A percentile compares a stretch with the other conserved stretches of the same genome.
phyloP scores from a whole-genome alignment of 1,284 basidiomycete species.

The Polyporus tsugae region DNA sequence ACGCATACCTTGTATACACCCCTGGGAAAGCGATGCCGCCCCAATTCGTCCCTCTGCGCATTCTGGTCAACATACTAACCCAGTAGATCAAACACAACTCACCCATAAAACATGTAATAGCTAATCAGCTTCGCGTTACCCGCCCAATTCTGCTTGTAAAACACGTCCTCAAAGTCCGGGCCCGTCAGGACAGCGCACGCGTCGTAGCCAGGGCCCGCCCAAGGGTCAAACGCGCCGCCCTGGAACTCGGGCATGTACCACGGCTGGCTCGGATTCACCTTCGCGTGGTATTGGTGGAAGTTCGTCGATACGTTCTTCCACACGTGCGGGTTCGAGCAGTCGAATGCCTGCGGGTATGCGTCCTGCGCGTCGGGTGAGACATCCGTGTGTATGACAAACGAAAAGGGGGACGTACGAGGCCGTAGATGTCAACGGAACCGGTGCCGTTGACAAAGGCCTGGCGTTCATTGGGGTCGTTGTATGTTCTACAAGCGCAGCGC shows the following conservation, averaged over 20 bases:
- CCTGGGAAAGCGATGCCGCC: conserved; percentile 74
- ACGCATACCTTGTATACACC: conserved; percentile 56
- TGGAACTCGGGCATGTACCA: conserved; percentile 67
- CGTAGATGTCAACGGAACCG: conserved; percentile 63
- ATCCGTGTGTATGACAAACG: no score
- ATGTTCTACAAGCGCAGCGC: conserved; percentile 48
- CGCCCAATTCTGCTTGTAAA: conserved; percentile 81
- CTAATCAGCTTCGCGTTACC: conserved; percentile 79
- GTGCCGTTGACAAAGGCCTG: conserved; percentile 76
- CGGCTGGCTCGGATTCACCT: conserved; percentile 66
- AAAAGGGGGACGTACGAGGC: conserved; percentile 43
- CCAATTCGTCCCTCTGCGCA: conserved; percentile 77
- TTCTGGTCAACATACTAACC: neutral
- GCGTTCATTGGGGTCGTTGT: conserved; percentile 70
- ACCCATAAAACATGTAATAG: conserved; percentile 85
- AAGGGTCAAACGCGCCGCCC: conserved; percentile 75
- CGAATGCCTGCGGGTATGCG: conserved; percentile 76
- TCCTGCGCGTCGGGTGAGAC: no score
- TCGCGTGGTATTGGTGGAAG: conserved; percentile 65
- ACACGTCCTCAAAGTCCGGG: conserved; percentile 76
- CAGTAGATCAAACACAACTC: neutral
- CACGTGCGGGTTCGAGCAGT: conserved; percentile 70
- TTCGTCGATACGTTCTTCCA: conserved; percentile 67
- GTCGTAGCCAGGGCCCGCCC: conserved; percentile 73
- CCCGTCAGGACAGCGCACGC: conserved; percentile 67